Evolutionary conservation across 1,284 basidiomycete species (phyloP), one percentile per base, ranked within the genome.

Genomic region (Leccinum laetum): DNA sequence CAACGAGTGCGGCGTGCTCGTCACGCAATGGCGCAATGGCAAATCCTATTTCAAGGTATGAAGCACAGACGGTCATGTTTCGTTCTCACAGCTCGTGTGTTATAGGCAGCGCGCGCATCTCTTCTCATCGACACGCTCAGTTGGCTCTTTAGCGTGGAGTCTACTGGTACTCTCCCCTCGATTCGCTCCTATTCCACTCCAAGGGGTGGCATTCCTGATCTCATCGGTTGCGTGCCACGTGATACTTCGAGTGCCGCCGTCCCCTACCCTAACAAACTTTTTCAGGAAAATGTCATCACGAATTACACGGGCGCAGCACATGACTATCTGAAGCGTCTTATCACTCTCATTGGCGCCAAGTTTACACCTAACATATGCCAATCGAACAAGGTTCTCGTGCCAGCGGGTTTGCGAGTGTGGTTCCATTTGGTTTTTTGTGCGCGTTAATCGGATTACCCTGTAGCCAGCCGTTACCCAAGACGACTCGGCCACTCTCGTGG

Each of bases 291-390:
- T 65, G 93, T 94, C 0, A 83, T 96, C 2, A 94, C 94, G 0
- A 96, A 95, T 75, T 96, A 96, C 74, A 92, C 92, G 0, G 94
- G 94, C 2, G 86, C 90, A 60, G 84, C 90, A 3, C 84, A 16
- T 16, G 39, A 41, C 61, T 95, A 96, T 73, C 81, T 97, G 61
- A 95, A 94, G 79, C 89, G 88, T 67, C 81, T 97, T 21, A 93
- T 97, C 65, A 79, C 79, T 6, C 79, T 86, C 7, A 88, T 94
- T 83, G 95, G 94, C 2, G 94, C 85, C 2, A 83, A 79, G 44
- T 96, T 95, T 71, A 94, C 93, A 0, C 86, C 93, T 0, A 91
- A 87, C 62, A 93, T 96, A 87, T 84, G 86, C 0, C 82, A 82
- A 3, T 82, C 81, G 21, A 96, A 94, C 72, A 93, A 90, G 3